A percentile compares a stretch with the other conserved stretches of the same genome.
Evolutionary conservation across 176 grass and related monocot genomes (phyloP).

Genomic region (Musa itinerans): DNA sequence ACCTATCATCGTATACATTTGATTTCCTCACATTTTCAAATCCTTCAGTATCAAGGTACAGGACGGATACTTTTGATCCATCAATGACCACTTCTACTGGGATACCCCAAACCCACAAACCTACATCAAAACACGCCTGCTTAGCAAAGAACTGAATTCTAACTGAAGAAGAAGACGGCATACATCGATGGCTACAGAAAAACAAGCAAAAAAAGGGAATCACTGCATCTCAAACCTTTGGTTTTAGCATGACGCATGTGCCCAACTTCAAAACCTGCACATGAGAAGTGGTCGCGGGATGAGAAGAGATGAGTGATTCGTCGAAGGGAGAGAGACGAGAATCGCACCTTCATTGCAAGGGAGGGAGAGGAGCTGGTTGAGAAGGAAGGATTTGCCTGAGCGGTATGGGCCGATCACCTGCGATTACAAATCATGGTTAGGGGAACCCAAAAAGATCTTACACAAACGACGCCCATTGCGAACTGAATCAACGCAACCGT

Average conservation of each 20-base stretch:
- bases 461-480: background rate
- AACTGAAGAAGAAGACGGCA: too few species aligned
- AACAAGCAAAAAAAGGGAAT: background rate
- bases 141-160: background rate
- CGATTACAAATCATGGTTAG: slow-evolving; percentile 9
- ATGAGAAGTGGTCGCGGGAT: background rate
- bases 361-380: slow-evolving; percentile 86
- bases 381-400: slow-evolving; percentile 90
- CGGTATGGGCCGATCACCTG: slow-evolving; percentile 88
- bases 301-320: background rate
- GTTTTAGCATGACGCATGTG: slow-evolving; percentile 96
- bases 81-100: slow-evolving; percentile 55
- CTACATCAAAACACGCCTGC: slow-evolving; percentile 29
- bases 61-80: slow-evolving; percentile 63
- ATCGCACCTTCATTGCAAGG: slow-evolving; percentile 62
- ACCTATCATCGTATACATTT: slow-evolving; percentile 99
- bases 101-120: slow-evolving; percentile 86
- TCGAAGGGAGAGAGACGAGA: background rate
- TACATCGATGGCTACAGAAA: too few species aligned
- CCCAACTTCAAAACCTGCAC: slow-evolving; percentile 83
- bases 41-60: slow-evolving; percentile 89
- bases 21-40: slow-evolving; percentile 95
- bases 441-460: background rate
- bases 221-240: slow-evolving; percentile 40
- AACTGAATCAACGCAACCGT: background rate